Percentiles rank a stretch among this genome's conserved stretches.
Conservation (phyloP, 73 alveolate genomes). For the Blepharisma japonicum region DNA sequence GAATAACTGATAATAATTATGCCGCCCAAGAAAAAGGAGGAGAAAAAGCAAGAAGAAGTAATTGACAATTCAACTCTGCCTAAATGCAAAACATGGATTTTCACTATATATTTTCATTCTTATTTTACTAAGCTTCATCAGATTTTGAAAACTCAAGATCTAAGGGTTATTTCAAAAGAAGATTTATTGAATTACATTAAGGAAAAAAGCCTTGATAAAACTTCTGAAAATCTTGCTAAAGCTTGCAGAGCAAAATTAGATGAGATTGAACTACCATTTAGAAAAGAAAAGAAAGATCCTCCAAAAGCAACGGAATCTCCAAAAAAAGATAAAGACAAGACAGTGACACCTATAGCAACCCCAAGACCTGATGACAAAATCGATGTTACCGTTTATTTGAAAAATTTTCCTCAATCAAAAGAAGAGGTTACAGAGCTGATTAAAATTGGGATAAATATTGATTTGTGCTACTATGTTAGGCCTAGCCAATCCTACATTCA, state of each 20-base stretch:
- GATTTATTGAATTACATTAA: constrained; percentile 37
- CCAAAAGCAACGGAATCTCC: background rate
- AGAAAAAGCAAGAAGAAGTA: constrained; percentile 49
- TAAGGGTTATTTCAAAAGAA: constrained; percentile 39
- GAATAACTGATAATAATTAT: background rate
- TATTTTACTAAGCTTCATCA: constrained; percentile 29
- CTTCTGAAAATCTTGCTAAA: constrained; percentile 36
- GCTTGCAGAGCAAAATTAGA: constrained; percentile 33
- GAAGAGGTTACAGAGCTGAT: background rate
- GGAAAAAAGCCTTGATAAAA: constrained; percentile 24
- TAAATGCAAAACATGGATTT: constrained; percentile 40
- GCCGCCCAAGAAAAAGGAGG: constrained; percentile 20
- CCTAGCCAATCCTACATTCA: background rate
- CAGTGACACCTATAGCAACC: too few species aligned
- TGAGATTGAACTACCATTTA: constrained; percentile 35
- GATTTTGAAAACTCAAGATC: constrained; percentile 2
- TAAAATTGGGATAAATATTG: background rate
- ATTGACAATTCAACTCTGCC: constrained; percentile 57
- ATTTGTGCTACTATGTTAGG: background rate
- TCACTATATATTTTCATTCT: constrained; percentile 35
- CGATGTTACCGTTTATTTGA: background rate
- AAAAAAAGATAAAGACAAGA: constrained; percentile 9
- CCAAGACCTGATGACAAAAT: background rate
- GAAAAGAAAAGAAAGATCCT: constrained; percentile 43
- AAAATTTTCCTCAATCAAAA: background rate